Evolutionary conservation across 225 moss, liverwort and hornwort genomes (phyloP), one percentile per base, ranked within the genome.

Genomic region (Climacium dendroides): DNA sequence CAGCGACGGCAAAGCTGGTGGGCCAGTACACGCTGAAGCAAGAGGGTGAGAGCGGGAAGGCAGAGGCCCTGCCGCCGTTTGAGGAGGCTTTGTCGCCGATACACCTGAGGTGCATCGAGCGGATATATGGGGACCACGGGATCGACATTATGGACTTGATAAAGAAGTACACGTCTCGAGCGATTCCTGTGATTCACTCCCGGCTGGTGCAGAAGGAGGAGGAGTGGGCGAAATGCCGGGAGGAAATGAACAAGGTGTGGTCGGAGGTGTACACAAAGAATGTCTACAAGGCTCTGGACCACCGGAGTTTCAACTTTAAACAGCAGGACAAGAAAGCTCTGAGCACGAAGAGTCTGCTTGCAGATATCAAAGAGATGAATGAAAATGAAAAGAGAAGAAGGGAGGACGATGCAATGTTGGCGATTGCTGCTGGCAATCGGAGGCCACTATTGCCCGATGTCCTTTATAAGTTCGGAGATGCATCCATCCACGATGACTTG

Each of bases 211-310:
- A 98, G 89, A 98, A 98, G 93, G 94, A 95, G 82, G 98, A 96
- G 29, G 97, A 98, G 83, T 98, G 98, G 97, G 88, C 89, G 23
- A 93, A 89, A 53, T 94, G 93, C 76, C 95, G 97, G 20, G 83
- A 87, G 45, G 98, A 96, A 70, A 97, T 98, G 98, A 97, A 98
- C 89, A 98, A 94, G 91, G 97, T 98, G 45, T 98, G 98, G 98
- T 90, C 95, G 30, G 97, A 98, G 82, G 98, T 98, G 57, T 98
- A 97, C 85, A 89, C 94, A 24, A 98, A 97, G 90, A 98, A 98
- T 85, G 95, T 93, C 54, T 95, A 97, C 62, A 98, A 98, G 91
- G 97, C 98, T 39, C 86, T 98, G 83, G 98, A 98, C 87, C 98
- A 98, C 91, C 95, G 95, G 78, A 98, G 98, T 89, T 98, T 98